Percentiles rank a stretch among this genome's conserved stretches.
Evolutionary conservation across 2,329 filamentous ascomycete genomes (phyloP).

Genomic region (Phaeosphaeria sp.): DNA sequence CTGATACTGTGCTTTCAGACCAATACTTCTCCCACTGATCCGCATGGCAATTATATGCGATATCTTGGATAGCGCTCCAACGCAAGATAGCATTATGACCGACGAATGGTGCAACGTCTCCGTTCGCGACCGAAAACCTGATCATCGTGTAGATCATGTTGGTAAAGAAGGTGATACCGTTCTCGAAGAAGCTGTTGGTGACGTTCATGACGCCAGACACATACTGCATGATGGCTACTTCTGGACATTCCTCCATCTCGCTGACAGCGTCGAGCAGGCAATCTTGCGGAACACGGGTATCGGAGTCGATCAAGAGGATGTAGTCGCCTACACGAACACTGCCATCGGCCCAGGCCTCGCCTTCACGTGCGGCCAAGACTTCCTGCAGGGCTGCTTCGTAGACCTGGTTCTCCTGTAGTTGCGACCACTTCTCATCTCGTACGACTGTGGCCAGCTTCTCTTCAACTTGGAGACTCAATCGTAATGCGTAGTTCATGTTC

Average conservation of each 20-base stretch:
- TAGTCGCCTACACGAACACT: slow-evolving; percentile 88
- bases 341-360: slow-evolving; percentile 77
- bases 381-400: slow-evolving; percentile 58
- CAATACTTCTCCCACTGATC: slow-evolving; percentile 70
- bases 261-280: slow-evolving; percentile 80
- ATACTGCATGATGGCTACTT: slow-evolving; percentile 81
- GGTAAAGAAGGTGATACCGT: slow-evolving; percentile 79
- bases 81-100: slow-evolving; percentile 79
- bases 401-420: slow-evolving; percentile 46
- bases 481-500: slow-evolving; percentile 77
- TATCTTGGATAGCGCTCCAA: slow-evolving; percentile 69
- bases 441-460: slow-evolving; percentile 57
- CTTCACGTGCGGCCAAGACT: slow-evolving; percentile 69
- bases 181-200: slow-evolving; percentile 74
- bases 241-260: slow-evolving; percentile 80
- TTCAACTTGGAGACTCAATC: slow-evolving; percentile 68
- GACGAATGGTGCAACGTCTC: slow-evolving; percentile 77
- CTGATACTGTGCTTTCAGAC: slow-evolving; percentile 78
- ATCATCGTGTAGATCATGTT: slow-evolving; percentile 79
- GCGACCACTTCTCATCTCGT: slow-evolving; percentile 31
- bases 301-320: slow-evolving; percentile 67
- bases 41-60: slow-evolving; percentile 51
- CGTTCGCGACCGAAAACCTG: slow-evolving; percentile 72
- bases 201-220: slow-evolving; percentile 76
- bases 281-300: slow-evolving; percentile 63